Evolutionary conservation across 176 grass and related monocot species (phyloP).

Genomic region (Saccharum spontaneum): DNA sequence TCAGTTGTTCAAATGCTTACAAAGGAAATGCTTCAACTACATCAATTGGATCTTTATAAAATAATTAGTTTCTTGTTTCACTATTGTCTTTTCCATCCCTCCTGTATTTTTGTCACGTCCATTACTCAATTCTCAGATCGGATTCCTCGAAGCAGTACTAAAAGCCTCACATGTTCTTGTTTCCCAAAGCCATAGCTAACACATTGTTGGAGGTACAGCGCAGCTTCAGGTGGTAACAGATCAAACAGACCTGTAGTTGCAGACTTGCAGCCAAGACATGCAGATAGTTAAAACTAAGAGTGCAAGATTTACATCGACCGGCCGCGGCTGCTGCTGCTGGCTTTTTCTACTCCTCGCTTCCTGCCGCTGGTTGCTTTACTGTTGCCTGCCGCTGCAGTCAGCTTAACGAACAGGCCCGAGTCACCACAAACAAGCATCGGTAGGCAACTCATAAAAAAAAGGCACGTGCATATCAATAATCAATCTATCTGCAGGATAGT

Average conservation of each 20-base stretch:
- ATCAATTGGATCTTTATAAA: neutral
- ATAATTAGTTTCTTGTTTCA: neutral
- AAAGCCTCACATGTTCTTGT: neutral
- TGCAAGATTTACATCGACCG: neutral
- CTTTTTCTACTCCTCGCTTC: no score
- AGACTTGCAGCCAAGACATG: neutral
- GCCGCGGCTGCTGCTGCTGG: no score
- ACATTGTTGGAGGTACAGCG: neutral
- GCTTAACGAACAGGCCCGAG: no score
- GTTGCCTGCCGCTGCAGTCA: no score
- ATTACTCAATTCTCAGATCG: neutral
- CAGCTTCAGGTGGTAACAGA: neutral
- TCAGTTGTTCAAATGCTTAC: neutral
- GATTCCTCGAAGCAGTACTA: neutral
- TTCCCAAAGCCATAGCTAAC: neutral
- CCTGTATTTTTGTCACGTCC: neutral
- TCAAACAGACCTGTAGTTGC: neutral
- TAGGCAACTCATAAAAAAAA: neutral
- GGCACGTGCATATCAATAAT: neutral
- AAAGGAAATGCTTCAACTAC: neutral
- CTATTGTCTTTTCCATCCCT: neutral
- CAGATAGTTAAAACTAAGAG: neutral
- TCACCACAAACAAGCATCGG: neutral
- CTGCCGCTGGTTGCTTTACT: no score
- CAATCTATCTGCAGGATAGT: neutral